Base-by-base conservation (phyloP, 306 rosid species). In the Lathyrus sativus region DNA sequence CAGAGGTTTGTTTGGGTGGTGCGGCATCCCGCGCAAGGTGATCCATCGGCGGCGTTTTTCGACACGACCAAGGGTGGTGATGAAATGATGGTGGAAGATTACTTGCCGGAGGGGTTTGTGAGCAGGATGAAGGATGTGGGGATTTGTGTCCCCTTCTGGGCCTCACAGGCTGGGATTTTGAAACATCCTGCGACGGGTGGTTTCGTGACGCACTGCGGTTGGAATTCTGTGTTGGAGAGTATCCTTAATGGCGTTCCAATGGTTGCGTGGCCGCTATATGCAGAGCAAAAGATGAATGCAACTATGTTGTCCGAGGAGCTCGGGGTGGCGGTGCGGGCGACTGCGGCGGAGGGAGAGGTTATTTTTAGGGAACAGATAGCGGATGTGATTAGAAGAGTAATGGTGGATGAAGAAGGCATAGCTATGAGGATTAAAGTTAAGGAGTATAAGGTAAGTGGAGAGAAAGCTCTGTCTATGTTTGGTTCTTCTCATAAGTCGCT, bases 1-100 rank as follows among this genome's bases (percentile, higher is more conserved):
- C 89, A 85, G 18, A 72, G 91, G 64, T 91, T 88, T 64, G 45
- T 91, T 46, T 91, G 97, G 97, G 91, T 87, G 69, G 83, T 88
- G 13, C 76, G 91, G 0, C 77, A 81, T 0, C 90, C 96, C 2
- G 50, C 2, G 3, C 57, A 26, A 7, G 65, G 28, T 0, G 50
- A 65, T 5, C 42, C 63, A 0, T 35, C 51, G 3, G 82, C 74
- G 1, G 1, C 81, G 2, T 80, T 46, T 69, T 83, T 91, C 51
- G 28, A 51, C 1, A 71, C 8, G 19, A 50, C 12, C 0, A 59
- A 7, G 5, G 44, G 15, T 2, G 37, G 9, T 0, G 66, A 78
- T 1, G 65, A 1, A 56, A 6, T 9, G 0, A 3, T 5, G 7
- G 7, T 68, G 0, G 1, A 55, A 5, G 28, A 37, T 29, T 83